Percentiles rank a stretch among this genome's conserved stretches.
Evolutionary conservation across 305 asterid species (phyloP).

Genomic region (Ajuga reptans): DNA sequence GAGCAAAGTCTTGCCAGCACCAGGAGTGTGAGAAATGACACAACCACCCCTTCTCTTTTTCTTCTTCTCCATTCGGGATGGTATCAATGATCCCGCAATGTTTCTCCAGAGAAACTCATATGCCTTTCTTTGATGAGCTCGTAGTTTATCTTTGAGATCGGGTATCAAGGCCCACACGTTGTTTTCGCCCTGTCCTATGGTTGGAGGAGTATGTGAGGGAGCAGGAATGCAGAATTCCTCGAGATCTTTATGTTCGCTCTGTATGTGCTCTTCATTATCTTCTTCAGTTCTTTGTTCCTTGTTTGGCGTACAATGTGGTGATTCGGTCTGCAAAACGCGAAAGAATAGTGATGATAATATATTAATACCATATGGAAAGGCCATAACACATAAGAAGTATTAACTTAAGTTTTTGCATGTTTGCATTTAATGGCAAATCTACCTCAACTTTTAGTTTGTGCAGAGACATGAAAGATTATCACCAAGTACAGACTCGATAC

Average conservation of each 20-base stretch:
- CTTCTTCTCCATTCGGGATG: constrained; percentile 59
- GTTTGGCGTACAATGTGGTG: constrained; percentile 25
- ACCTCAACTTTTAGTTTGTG: background rate
- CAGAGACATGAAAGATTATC: background rate
- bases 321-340: constrained; percentile 32
- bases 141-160: constrained; percentile 52
- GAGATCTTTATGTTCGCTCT: constrained; percentile 30
- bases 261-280: constrained; percentile 34
- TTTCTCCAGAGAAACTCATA: constrained; percentile 91
- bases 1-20: constrained; percentile 90
- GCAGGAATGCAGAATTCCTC: constrained; percentile 47
- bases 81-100: constrained; percentile 74
- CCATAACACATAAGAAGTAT: background rate
- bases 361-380: background rate
- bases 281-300: constrained; percentile 60
- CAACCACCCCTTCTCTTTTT: constrained; percentile 77
- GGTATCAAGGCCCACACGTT: constrained; percentile 93
- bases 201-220: constrained; percentile 41
- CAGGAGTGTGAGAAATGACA: constrained; percentile 93
- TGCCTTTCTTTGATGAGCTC: constrained; percentile 71
- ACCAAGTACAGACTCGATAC: background rate
- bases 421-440: background rate
- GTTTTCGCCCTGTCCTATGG: constrained; percentile 39
- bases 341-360: background rate
- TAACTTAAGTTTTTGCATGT: background rate